Percentiles rank a stretch among this genome's conserved stretches.
Conservation (phyloP, 2,329 filamentous ascomycete genomes). For the Penicillium sp. region DNA sequence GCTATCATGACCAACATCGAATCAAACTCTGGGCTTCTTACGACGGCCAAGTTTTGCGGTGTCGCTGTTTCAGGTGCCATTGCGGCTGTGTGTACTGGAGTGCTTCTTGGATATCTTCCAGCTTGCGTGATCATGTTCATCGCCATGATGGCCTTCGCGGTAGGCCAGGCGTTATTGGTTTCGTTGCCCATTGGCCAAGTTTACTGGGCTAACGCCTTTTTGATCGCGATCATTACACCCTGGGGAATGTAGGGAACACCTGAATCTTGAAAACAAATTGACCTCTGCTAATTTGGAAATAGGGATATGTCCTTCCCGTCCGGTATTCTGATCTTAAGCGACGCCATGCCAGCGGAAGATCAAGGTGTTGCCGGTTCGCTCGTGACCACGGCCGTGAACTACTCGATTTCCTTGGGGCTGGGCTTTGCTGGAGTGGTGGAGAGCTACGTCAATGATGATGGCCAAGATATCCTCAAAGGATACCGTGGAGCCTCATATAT, state of each 20-base stretch:
- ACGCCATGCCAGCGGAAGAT: slow-evolving; percentile 49
- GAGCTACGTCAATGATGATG: slow-evolving; percentile 43
- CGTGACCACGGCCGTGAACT: slow-evolving; percentile 67
- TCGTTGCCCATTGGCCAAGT: slow-evolving; percentile 41
- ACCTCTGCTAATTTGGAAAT: slow-evolving; percentile 19
- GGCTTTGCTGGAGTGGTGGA: slow-evolving; percentile 69
- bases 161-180: slow-evolving; percentile 41
- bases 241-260: slow-evolving; percentile 30
- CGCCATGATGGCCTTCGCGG: slow-evolving; percentile 31
- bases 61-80: slow-evolving; percentile 30
- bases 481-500: slow-evolving; percentile 45
- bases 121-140: slow-evolving; percentile 39
- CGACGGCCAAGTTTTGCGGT: slow-evolving; percentile 29
- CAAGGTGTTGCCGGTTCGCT: slow-evolving; percentile 58
- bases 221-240: slow-evolving; percentile 29
- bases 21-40: slow-evolving; percentile 29
- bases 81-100: slow-evolving; percentile 36
- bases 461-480: slow-evolving; percentile 36
- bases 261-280: neutral
- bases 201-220: slow-evolving; percentile 45
- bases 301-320: slow-evolving; percentile 69
- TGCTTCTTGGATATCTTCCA: slow-evolving; percentile 32
- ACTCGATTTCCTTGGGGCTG: slow-evolving; percentile 66
- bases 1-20: slow-evolving; percentile 50
- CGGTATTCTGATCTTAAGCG: slow-evolving; percentile 61